Base-by-base conservation (phyloP, 164 flowering plant genomes). In the Magnolia sinica region DNA sequence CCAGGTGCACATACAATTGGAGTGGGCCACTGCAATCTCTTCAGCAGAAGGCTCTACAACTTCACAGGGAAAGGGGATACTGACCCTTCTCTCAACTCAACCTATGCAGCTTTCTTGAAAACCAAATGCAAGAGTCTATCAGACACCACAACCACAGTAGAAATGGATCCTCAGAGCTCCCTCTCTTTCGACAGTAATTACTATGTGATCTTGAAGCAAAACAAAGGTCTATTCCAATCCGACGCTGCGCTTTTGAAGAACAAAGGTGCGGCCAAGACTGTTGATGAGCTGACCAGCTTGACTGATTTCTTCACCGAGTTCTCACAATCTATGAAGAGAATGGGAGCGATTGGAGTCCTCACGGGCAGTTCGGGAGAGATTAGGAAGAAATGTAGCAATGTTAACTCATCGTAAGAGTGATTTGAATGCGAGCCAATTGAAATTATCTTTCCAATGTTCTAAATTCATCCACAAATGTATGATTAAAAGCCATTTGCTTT, bases 1-100 rank as follows among this genome's bases (percentile, higher is more conserved):
- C 10, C 50, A 86, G 89, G 87, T n/a, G 89, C 77, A 72, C 93
- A 91, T 67, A 87, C 92, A 0, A 82, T 89, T 49, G 93, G 91
- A 55, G 73, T 77, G 0, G 83, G 84, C 0, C 91, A 83, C 58
- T 91, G 93, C 83, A 69, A 14, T 19, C 29, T 76, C 63, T 81
- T 90, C 75, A 63, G 80, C 55, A 76, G 67, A 37, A 82, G 95
- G 79, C 86, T 89, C 1, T 89, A 84, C 84, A 91, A 89, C 75
- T 91, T 91, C 87, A 84, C 89, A 0, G 91, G 91, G 7, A 83
- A 81, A 59, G 87, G 87, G 0, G 95, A 85, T 63, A 50, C 76
- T 0, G 95, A 91, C 64, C 95, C 95, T 14, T 78, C 87, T 1
- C 74, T 91, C 14, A 73, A 87, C 74, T 1, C 89, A 22, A 73